These are phyloP conservation scores for Tolypocladium cylindrosporum DNA, from an alignment of 2,329 filamentous ascomycete species.

Conservation along the genomic window DNA sequence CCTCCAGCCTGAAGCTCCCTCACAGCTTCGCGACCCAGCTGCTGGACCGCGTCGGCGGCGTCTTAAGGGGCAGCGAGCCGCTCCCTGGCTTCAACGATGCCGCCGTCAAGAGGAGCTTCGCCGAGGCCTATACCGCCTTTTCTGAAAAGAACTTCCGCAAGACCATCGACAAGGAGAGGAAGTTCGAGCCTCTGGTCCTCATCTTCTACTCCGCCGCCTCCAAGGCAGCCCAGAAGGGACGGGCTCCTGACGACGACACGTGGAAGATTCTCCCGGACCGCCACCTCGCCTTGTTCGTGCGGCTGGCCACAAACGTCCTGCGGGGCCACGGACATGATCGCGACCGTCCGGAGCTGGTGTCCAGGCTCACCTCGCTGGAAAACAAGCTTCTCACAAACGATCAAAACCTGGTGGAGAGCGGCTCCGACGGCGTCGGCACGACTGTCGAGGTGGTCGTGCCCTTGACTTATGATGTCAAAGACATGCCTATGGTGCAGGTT, in stretches of 20 bases:
- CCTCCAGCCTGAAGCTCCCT: constrained; percentile 44
- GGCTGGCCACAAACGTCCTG: constrained; percentile 70
- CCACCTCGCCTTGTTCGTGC: constrained; percentile 88
- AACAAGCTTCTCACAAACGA: constrained; percentile 91
- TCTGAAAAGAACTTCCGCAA: constrained; percentile 83
- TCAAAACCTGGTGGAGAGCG: constrained; percentile 56
- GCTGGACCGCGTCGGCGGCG: constrained; percentile 67
- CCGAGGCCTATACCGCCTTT: constrained; percentile 85
- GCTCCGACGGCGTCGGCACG: constrained; percentile 22
- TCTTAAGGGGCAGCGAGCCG: constrained; percentile 72
- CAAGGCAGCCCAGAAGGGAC: constrained; percentile 68
- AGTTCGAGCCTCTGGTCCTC: constrained; percentile 83
- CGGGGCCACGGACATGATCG: constrained; percentile 77
- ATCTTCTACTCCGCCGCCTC: constrained; percentile 96
- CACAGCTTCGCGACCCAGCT: constrained; percentile 41
- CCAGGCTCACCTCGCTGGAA: constrained; percentile 70
- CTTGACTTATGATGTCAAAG: constrained; percentile 84
- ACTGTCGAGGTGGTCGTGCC: constrained; percentile 76
- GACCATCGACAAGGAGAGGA: constrained; percentile 85
- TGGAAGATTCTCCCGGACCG: constrained; percentile 91
- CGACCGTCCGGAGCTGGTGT: constrained; percentile 76
- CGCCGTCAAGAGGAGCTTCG: constrained; percentile 88
- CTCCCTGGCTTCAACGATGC: constrained; percentile 84
- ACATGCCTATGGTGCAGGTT: constrained; percentile 87
- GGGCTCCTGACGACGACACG: constrained; percentile 67